Percentiles rank a stretch among this genome's conserved stretches.
phyloP scores from a whole-genome alignment of 2,329 filamentous ascomycete genomes.

The Penicillium sp. region DNA sequence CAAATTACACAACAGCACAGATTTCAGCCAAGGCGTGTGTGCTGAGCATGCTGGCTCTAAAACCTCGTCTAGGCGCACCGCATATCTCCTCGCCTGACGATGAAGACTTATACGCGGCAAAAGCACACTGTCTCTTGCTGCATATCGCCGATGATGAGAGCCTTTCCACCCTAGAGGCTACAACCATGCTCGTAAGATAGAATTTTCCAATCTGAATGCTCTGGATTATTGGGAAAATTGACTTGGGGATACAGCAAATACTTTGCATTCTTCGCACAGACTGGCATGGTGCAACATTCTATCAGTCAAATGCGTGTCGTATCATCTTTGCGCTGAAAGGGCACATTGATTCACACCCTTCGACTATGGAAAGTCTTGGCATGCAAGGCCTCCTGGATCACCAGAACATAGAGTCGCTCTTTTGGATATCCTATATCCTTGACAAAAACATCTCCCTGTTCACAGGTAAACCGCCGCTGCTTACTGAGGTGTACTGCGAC shows the following conservation, averaged over 20 bases:
- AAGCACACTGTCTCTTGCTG: slow-evolving; percentile 7
- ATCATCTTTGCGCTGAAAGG: slow-evolving; percentile 11
- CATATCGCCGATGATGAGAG: slow-evolving; percentile 3
- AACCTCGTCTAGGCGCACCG: not conserved
- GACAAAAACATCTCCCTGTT: slow-evolving; percentile 11
- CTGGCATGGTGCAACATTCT: slow-evolving; percentile 11
- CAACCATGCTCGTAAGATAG: slow-evolving; percentile 9
- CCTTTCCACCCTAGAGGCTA: slow-evolving; percentile 9
- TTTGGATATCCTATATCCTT: slow-evolving; percentile 12
- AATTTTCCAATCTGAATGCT: not conserved
- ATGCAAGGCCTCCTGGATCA: not conserved
- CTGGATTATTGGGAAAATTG: not conserved
- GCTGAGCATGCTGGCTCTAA: slow-evolving; percentile 8
- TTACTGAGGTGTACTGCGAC: slow-evolving; percentile 13
- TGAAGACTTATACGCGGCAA: slow-evolving; percentile 3
- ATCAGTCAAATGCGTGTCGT: slow-evolving; percentile 11
- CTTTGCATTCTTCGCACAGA: slow-evolving; percentile 4
- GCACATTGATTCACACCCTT: not conserved
- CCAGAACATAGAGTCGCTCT: slow-evolving; percentile 8
- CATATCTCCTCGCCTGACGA: slow-evolving; percentile 1
- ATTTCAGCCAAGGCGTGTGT: slow-evolving; percentile 11
- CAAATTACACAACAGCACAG: not conserved
- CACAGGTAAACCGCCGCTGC: slow-evolving; percentile 12
- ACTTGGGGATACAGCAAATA: slow-evolving; percentile 7
- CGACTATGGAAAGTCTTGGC: not conserved